A percentile compares a stretch with the other conserved stretches of the same genome.
phyloP scores from a whole-genome alignment of 169 alveolate species.

The Plasmodium chabaudi region DNA sequence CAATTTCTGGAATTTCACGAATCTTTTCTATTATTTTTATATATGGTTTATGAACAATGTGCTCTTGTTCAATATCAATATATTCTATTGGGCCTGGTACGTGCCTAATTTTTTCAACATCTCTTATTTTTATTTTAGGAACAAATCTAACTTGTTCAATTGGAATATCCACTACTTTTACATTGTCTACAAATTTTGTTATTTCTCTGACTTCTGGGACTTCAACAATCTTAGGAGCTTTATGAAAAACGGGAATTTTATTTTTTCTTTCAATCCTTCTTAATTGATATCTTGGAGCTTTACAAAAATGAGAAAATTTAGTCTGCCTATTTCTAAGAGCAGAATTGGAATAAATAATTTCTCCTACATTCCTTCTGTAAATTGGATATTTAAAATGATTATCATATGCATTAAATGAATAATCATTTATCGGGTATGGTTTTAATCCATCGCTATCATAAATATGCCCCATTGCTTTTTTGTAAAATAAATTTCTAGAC shows the following conservation, averaged over 20 bases:
- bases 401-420: constrained; percentile 49
- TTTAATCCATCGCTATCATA: constrained; percentile 15
- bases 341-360: constrained; percentile 24
- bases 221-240: constrained; percentile 76
- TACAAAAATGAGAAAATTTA: constrained; percentile 14
- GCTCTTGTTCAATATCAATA: constrained; percentile 76
- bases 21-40: constrained; percentile 75
- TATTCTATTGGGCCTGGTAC: constrained; percentile 82
- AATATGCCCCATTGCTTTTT: constrained; percentile 17
- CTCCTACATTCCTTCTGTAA: constrained; percentile 13
- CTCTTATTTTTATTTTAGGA: constrained; percentile 78
- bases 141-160: constrained; percentile 78
- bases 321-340: constrained; percentile 11
- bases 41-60: constrained; percentile 69
- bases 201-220: constrained; percentile 80
- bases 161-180: constrained; percentile 78
- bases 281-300: constrained; percentile 38
- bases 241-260: constrained; percentile 64
- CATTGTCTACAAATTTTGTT: constrained; percentile 53
- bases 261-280: constrained; percentile 23
- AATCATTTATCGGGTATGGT: constrained; percentile 22
- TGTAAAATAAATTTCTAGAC: background rate
- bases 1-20: constrained; percentile 77
- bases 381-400: constrained; percentile 22
- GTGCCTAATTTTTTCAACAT: constrained; percentile 78